Conservation (phyloP, 202 grass and related monocot species). For the Carex sylvatica region DNA sequence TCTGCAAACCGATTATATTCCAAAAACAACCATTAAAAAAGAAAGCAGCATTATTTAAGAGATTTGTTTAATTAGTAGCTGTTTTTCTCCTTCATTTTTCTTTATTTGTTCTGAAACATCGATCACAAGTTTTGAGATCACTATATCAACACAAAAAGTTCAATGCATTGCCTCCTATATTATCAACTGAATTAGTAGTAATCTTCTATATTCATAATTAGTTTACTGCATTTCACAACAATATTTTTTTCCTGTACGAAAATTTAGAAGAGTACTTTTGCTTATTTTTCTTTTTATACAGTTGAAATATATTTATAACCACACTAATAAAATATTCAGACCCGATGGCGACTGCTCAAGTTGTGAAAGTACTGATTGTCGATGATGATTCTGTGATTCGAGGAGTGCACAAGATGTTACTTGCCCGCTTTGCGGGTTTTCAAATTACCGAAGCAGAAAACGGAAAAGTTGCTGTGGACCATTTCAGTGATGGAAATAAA, state of each 20-base stretch:
- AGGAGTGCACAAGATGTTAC: neutral
- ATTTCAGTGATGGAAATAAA: conserved; percentile 5
- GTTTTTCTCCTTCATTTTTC: neutral
- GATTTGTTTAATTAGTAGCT: neutral
- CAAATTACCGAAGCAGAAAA: conserved; percentile 13
- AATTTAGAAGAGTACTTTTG: neutral
- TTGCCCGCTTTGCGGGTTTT: neutral
- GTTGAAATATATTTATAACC: conserved; percentile 1
- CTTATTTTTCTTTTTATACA: neutral
- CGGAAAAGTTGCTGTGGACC: conserved; percentile 9
- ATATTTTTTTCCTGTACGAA: neutral
- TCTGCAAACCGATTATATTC: no score
- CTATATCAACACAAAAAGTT: neutral
- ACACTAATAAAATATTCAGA: neutral
- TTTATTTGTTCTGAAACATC: neutral
- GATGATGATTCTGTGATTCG: conserved; percentile 11
- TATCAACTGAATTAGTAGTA: neutral
- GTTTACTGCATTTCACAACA: neutral
- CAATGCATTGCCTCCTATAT: neutral
- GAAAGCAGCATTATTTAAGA: neutral
- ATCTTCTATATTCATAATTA: neutral
- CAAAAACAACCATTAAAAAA: neutral
- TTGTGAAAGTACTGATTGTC: conserved; percentile 28
- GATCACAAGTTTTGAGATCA: neutral
- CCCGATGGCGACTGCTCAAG: neutral